Evolutionary conservation across 257 asterid genomes (phyloP).

Genomic region (Forsythia viridissima): DNA sequence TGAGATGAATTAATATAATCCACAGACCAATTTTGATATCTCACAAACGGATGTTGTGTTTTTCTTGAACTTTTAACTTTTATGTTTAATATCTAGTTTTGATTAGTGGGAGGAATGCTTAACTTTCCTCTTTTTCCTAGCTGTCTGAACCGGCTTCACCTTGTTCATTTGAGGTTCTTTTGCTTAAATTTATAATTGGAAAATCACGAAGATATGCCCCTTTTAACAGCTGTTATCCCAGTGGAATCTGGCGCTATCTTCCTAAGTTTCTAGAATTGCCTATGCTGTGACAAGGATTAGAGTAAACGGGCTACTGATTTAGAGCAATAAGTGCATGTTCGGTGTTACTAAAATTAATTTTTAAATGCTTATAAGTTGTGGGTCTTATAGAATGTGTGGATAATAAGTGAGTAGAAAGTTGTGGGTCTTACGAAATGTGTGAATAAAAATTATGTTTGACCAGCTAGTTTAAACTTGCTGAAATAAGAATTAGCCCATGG

Average conservation of each 20-base stretch:
- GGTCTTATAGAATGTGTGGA: no score
- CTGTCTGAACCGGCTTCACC: conserved; percentile 6
- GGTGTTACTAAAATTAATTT: no score
- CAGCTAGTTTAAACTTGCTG: neutral
- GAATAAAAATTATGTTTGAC: no score
- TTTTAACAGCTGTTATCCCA: neutral
- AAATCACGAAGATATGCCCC: neutral
- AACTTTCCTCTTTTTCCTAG: conserved; percentile 12
- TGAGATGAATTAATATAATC: neutral
- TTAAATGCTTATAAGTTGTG: no score
- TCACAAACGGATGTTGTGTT: neutral
- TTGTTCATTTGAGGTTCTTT: neutral
- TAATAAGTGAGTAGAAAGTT: no score
- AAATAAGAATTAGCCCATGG: conserved; percentile 3
- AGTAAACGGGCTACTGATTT: neutral
- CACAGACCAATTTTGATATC: neutral
- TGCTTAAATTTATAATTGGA: neutral
- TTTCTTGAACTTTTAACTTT: neutral
- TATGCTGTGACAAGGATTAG: neutral
- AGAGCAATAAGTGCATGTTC: neutral
- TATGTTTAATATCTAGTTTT: conserved; percentile 2
- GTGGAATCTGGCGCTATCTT: conserved; percentile 11
- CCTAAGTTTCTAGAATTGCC: conserved; percentile 3
- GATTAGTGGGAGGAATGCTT: neutral
- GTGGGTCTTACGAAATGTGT: no score